A percentile compares a stretch with the other conserved stretches of the same genome.
These are phyloP conservation scores for Dothideomycetidae sp. DNA, from an alignment of 2,329 filamentous ascomycete genomes.

Conservation along the genomic window DNA sequence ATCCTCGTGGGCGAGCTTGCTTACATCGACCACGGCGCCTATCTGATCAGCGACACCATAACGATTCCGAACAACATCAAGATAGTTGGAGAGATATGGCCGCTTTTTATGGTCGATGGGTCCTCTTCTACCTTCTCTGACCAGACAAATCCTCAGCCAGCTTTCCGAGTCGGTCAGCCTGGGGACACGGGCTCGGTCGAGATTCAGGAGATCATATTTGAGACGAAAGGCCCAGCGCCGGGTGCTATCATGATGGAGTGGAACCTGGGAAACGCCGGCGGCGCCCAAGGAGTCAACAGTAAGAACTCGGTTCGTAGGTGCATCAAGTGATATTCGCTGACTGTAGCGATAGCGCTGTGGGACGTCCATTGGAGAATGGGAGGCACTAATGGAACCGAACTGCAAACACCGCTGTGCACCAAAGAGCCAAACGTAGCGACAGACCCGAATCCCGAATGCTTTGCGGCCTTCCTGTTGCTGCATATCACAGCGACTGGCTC, in stretches of 20 bases:
- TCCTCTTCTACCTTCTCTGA: slow-evolving; percentile 28
- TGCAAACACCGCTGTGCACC: slow-evolving; percentile 62
- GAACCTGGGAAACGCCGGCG: slow-evolving; percentile 42
- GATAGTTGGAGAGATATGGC: slow-evolving; percentile 75
- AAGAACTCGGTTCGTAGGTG: too few species aligned
- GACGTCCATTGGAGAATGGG: slow-evolving; percentile 39
- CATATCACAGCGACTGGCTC: slow-evolving; percentile 41
- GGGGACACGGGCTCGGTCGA: slow-evolving; percentile 54
- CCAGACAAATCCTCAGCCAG: slow-evolving; percentile 44
- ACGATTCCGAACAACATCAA: slow-evolving; percentile 53
- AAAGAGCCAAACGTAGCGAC: slow-evolving; percentile 50
- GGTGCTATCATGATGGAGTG: slow-evolving; percentile 61
- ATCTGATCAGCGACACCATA: slow-evolving; percentile 40
- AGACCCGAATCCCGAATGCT: slow-evolving; percentile 47
- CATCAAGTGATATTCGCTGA: too few species aligned
- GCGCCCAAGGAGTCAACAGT: slow-evolving; percentile 6
- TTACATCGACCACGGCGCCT: slow-evolving; percentile 45
- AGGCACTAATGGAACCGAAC: slow-evolving; percentile 40
- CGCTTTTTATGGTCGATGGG: slow-evolving; percentile 66
- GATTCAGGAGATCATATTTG: slow-evolving; percentile 57
- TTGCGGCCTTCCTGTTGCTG: slow-evolving; percentile 48
- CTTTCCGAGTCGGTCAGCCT: slow-evolving; percentile 51
- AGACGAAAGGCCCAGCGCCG: slow-evolving; percentile 49
- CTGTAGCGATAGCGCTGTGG: slow-evolving; percentile 47
- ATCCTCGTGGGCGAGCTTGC: slow-evolving; percentile 40